Evolutionary conservation across 2,329 filamentous ascomycete species (phyloP).

Genomic region (Talaromyces verruculosus): DNA sequence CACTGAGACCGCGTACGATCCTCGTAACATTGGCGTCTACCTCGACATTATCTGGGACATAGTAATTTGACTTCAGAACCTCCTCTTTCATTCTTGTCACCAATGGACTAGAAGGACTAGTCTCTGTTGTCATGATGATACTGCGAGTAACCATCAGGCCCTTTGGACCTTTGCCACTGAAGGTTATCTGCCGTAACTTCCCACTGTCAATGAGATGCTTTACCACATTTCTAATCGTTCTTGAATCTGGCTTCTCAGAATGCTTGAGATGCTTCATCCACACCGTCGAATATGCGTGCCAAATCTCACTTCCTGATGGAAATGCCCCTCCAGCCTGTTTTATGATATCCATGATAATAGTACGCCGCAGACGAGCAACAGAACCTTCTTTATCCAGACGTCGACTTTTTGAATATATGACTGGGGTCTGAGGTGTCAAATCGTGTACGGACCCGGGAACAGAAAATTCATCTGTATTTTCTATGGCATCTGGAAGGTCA

Average conservation of each 20-base stretch:
- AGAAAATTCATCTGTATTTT: neutral
- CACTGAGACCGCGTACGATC: conserved; percentile 21
- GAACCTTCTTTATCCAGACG: conserved; percentile 43
- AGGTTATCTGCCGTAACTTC: conserved; percentile 54
- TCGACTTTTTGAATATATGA: conserved; percentile 19
- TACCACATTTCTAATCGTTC: conserved; percentile 53
- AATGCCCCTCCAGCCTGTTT: conserved; percentile 56
- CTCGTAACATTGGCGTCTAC: conserved; percentile 39
- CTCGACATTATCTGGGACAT: conserved; percentile 47
- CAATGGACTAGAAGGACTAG: conserved; percentile 46
- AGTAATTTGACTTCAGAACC: conserved; percentile 50
- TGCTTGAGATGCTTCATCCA: conserved; percentile 51
- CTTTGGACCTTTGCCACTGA: conserved; percentile 51
- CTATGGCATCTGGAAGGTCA: too few relatives aligned
- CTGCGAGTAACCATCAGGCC: conserved; percentile 52
- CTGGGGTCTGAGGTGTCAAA: neutral
- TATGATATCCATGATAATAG: conserved; percentile 57
- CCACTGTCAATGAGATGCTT: conserved; percentile 52
- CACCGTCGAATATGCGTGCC: conserved; percentile 53
- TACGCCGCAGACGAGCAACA: conserved; percentile 46
- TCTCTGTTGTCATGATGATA: conserved; percentile 50
- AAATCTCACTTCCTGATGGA: conserved; percentile 56
- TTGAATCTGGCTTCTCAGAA: conserved; percentile 51
- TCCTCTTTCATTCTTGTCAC: conserved; percentile 52
- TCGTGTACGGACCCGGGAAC: neutral